Evolutionary conservation across 2,329 filamentous ascomycete genomes (phyloP).

Genomic region (Diaporthe batatas): DNA sequence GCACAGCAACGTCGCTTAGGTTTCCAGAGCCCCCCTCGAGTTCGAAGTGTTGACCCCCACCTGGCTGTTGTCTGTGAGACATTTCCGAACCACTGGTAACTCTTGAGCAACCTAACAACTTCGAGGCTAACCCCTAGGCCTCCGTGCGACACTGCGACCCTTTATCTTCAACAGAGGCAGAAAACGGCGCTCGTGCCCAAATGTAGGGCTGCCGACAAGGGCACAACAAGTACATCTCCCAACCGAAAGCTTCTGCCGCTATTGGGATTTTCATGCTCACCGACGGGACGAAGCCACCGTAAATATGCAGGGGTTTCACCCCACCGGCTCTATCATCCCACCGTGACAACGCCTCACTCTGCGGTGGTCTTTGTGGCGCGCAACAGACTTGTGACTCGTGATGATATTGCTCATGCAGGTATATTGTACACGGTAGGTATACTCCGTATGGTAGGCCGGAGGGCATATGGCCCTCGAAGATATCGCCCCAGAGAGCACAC

Average conservation of each 20-base stretch:
- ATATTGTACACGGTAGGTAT: background rate
- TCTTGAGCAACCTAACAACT: constrained; percentile 3
- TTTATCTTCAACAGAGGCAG: background rate
- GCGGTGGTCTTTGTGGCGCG: constrained; percentile 5
- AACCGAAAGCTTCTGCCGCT: constrained; percentile 30
- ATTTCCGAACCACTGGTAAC: constrained; percentile 25
- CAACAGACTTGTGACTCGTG: constrained; percentile 9
- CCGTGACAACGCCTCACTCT: constrained; percentile 24
- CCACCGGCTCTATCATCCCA: background rate
- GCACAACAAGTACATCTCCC: constrained; percentile 1
- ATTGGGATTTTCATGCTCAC: constrained; percentile 25
- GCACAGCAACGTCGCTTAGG: constrained; percentile 19
- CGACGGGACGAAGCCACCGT: constrained; percentile 11
- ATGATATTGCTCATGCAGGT: constrained; percentile 1
- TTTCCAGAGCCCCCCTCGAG: background rate
- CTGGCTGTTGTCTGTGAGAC: constrained; percentile 17
- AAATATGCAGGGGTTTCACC: constrained; percentile 23
- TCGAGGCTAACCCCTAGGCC: constrained; percentile 4
- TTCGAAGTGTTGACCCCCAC: constrained; percentile 12
- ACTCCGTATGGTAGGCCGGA: background rate
- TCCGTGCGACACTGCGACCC: background rate
- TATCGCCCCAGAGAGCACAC: constrained; percentile 12
- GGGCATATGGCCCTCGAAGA: background rate
- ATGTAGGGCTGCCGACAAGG: constrained; percentile 10
- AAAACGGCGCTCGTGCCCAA: constrained; percentile 10